Evolutionary conservation across 2,329 filamentous ascomycete genomes (phyloP).

Genomic region (Cercospora beticola): DNA sequence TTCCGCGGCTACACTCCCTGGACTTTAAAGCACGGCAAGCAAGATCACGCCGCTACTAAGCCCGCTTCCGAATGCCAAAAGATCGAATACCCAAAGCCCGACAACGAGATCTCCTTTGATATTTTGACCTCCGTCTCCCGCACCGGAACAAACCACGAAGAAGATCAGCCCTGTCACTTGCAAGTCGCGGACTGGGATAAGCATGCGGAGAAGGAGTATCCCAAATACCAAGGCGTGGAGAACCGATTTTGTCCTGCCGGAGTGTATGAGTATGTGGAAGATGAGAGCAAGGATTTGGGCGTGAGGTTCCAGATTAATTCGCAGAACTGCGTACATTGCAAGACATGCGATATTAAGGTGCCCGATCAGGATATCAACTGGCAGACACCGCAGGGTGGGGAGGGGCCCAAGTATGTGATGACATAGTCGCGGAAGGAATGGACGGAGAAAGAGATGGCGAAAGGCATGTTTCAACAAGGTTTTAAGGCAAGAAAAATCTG

Average conservation of each 20-base stretch:
- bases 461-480: not conserved
- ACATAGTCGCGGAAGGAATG: slow-evolving; percentile 39
- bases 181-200: slow-evolving; percentile 94
- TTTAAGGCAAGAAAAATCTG: not conserved
- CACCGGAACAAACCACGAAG: slow-evolving; percentile 97
- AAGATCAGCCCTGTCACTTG: slow-evolving; percentile 95
- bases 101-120: slow-evolving; percentile 92
- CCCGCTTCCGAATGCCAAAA: slow-evolving; percentile 75
- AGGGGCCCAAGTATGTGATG: slow-evolving; percentile 65
- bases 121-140: slow-evolving; percentile 92
- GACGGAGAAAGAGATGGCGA: not conserved
- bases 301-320: slow-evolving; percentile 97
- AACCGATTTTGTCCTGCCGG: slow-evolving; percentile 96
- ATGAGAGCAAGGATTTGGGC: slow-evolving; percentile 78
- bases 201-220: slow-evolving; percentile 80
- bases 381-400: slow-evolving; percentile 87
- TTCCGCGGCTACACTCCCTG: slow-evolving; percentile 84
- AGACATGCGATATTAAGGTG: slow-evolving; percentile 99
- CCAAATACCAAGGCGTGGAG: slow-evolving; percentile 86
- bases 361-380: slow-evolving; percentile 93
- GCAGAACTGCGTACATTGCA: slow-evolving; percentile 99
- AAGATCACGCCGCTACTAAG: slow-evolving; percentile 78
- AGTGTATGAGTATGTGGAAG: slow-evolving; percentile 97
- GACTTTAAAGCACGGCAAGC: slow-evolving; percentile 82
- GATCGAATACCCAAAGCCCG: slow-evolving; percentile 96